phyloP scores from a whole-genome alignment of 2,329 filamentous ascomycete species.

The Fusarium gaditjirri region DNA sequence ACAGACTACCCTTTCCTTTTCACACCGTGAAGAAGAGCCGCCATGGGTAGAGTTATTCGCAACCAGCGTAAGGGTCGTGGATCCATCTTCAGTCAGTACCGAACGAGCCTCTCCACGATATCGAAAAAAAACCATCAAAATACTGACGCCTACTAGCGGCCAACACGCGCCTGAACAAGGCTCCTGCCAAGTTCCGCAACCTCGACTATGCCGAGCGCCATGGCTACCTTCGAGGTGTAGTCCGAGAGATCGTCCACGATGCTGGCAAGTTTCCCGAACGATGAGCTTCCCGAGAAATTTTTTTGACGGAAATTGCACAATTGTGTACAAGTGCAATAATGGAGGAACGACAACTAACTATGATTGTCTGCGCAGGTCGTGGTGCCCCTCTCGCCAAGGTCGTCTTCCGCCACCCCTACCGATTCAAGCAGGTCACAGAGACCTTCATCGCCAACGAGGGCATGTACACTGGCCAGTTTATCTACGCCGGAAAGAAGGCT shows the following conservation, averaged over 20 bases:
- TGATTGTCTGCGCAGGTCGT: conserved; percentile 62
- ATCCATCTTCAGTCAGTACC: conserved; percentile 66
- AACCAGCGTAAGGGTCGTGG: conserved; percentile 72
- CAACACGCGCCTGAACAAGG: conserved; percentile 92
- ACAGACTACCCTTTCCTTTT: conserved; percentile 49
- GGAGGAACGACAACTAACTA: conserved; percentile 41
- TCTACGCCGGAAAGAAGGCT: conserved; percentile 99
- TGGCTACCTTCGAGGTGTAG: conserved; percentile 96
- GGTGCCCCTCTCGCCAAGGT: conserved; percentile 98
- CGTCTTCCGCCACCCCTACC: conserved; percentile 97
- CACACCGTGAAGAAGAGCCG: conserved; percentile 51
- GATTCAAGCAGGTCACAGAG: conserved; percentile 97
- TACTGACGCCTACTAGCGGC: conserved; percentile 65
- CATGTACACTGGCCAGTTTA: conserved; percentile 99
- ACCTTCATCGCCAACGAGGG: conserved; percentile 99
- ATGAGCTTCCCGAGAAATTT: conserved; percentile 26
- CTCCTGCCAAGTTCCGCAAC: conserved; percentile 85
- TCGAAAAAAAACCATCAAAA: conserved; percentile 40
- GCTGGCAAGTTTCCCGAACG: conserved; percentile 66
- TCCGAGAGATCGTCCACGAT: conserved; percentile 99
- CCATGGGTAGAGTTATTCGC: conserved; percentile 71
- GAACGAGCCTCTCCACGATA: conserved; percentile 41
- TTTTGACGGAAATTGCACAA: conserved; percentile 28
- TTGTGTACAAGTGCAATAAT: background rate
- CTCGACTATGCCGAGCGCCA: conserved; percentile 97